A percentile compares a stretch with the other conserved stretches of the same genome.
phyloP scores from a whole-genome alignment of 2,329 filamentous ascomycete genomes.

The Fusarium buharicum region DNA sequence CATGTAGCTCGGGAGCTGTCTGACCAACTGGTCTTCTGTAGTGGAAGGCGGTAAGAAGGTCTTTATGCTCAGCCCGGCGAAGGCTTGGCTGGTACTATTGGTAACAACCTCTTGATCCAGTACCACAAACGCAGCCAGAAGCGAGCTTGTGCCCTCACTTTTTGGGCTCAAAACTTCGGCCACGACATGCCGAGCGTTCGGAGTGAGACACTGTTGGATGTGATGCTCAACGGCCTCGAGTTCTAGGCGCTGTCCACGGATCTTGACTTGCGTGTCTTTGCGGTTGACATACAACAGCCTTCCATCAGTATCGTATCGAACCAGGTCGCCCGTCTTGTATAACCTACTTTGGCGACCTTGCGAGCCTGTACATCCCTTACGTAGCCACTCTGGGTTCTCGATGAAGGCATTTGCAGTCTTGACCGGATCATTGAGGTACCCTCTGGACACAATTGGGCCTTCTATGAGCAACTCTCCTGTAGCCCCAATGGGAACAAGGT shows the following conservation, averaged over 20 bases:
- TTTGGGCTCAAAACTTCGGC: not conserved
- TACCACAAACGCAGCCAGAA: too few relatives aligned
- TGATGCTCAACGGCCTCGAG: not conserved
- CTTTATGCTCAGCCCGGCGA: constrained; percentile 2
- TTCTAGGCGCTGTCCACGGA: constrained; percentile 6
- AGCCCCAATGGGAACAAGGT: not conserved
- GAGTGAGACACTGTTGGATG: not conserved
- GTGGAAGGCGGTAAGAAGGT: constrained; percentile 1
- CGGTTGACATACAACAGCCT: constrained; percentile 1
- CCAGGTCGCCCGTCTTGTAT: constrained; percentile 8
- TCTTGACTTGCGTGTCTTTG: constrained; percentile 6
- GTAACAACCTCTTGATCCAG: not conserved
- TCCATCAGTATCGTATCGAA: constrained; percentile 2
- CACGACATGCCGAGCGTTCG: not conserved
- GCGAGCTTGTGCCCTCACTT: not conserved
- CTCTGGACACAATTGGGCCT: constrained; percentile 1
- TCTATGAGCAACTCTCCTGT: constrained; percentile 7
- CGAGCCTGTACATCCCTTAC: not conserved
- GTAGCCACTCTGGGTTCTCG: not conserved
- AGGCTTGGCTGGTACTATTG: not conserved
- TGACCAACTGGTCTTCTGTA: constrained; percentile 15
- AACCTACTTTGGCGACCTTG: not conserved
- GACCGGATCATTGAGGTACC: constrained; percentile 8
- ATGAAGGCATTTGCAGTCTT: constrained; percentile 4
- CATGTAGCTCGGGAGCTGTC: constrained; percentile 33